Conservation (phyloP, 2,329 filamentous ascomycete genomes). For the Aspergillus flavus region DNA sequence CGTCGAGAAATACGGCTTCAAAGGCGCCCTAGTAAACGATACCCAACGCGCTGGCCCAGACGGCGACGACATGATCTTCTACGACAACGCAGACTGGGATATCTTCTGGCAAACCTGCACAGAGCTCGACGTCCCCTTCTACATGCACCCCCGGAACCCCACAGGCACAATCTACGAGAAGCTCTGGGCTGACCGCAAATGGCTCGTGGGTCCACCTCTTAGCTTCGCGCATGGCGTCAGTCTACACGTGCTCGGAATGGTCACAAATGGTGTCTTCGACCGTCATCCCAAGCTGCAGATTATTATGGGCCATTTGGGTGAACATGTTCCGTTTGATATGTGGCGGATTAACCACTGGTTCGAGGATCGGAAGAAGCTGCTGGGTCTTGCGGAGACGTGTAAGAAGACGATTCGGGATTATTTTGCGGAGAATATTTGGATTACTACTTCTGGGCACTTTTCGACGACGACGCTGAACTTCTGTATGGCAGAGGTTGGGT, state of each 20-base stretch:
- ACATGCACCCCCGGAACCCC: constrained; percentile 64
- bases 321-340: constrained; percentile 55
- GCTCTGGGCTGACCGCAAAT: constrained; percentile 61
- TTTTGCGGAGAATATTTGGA: constrained; percentile 46
- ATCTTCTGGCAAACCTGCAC: constrained; percentile 62
- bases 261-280: constrained; percentile 55
- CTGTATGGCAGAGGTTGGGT: constrained; percentile 42
- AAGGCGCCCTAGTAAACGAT: constrained; percentile 65
- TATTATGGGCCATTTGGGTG: constrained; percentile 53
- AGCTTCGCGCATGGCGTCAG: constrained; percentile 62
- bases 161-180: constrained; percentile 60
- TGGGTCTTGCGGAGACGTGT: constrained; percentile 41
- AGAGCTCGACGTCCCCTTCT: constrained; percentile 66
- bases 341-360: constrained; percentile 52
- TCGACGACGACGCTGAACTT: constrained; percentile 43
- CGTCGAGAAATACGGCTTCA: constrained; percentile 62
- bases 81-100: constrained; percentile 61
- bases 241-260: constrained; percentile 58
- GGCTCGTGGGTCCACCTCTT: constrained; percentile 62
- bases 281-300: constrained; percentile 51
- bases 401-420: constrained; percentile 50
- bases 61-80: constrained; percentile 65
- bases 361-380: constrained; percentile 41
- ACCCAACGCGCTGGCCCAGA: constrained; percentile 61
- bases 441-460: constrained; percentile 47